Base-by-base conservation (phyloP, 2,329 filamentous ascomycete species). In the Sporothrix dimorphospora region DNA sequence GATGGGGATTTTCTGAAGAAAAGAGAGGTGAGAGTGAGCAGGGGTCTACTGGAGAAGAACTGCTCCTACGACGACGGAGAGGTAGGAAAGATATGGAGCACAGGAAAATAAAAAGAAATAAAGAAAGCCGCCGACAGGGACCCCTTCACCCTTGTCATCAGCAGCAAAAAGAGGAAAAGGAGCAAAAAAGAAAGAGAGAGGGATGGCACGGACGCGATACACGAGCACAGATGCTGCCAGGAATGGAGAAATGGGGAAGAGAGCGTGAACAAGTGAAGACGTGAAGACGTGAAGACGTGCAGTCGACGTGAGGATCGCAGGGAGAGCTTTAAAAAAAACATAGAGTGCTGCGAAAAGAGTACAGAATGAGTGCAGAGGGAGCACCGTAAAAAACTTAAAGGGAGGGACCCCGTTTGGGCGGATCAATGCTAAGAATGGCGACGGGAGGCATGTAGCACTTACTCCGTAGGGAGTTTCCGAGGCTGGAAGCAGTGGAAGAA, bases 191-290 rank as follows among this genome's bases (percentile, higher is more conserved):
- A 38, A 68, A 30, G 34, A 8, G 16, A 59, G 47, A 70, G 49
- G 71, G 66, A 69, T 69, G 71, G 66, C 71, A 72, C 65, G 47
- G 66, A 72, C 66, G 51, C 65, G 65, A 67, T 66, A 42, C 40
- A 49, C 24, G 42, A 66, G 63, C 63, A 66, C 63, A 49, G 63
- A 66, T 49, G 63, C 42, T 16, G 27, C 45, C 16, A 67, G 65
- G 65, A 53, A 67, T 67, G 65, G 65, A 67, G 51, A 69, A 16
- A 45, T 57, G 49, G 65, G 24, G 51, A 42, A 53, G 16, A 69
- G 49, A 42, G n/a, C 21, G 27, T 53, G 66, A 42, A 27, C 45
- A 49, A 34, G 63, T 21, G 24, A 65, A 21, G 27, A 55, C 21
- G 24, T 53, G 21, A n/a, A 67, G 14, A 27, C 14, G 47, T 68